Percentiles rank a stretch among this genome's conserved stretches.
Evolutionary conservation across 2,329 filamentous ascomycete species (phyloP).

Genomic region (Orbilia oligospora): DNA sequence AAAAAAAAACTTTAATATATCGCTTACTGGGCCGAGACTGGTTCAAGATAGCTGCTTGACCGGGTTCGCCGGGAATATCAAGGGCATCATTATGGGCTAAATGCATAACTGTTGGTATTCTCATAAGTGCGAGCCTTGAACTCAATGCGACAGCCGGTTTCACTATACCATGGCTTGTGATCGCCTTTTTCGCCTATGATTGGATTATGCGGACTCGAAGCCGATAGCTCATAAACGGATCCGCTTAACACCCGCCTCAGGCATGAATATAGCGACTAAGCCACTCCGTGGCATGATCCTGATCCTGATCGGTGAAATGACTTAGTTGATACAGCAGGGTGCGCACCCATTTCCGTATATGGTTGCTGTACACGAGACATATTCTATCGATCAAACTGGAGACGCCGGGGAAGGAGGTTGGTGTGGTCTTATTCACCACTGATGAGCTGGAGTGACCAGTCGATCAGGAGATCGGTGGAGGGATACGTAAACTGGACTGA

Average conservation of each 20-base stretch:
- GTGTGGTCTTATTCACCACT: not conserved
- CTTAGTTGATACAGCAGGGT: slow-evolving; percentile 30
- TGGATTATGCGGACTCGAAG: slow-evolving; percentile 21
- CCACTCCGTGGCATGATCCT: slow-evolving; percentile 46
- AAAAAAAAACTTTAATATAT: not conserved
- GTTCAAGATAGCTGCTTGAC: not conserved
- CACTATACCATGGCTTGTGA: slow-evolving; percentile 17
- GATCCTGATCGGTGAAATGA: slow-evolving; percentile 36
- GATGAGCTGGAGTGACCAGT: slow-evolving; percentile 7
- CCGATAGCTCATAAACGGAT: slow-evolving; percentile 9
- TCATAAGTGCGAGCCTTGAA: not conserved
- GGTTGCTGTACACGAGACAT: slow-evolving; percentile 47
- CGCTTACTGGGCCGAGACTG: not conserved
- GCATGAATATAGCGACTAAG: slow-evolving; percentile 32
- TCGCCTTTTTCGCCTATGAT: slow-evolving; percentile 34
- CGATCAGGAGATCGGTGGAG: slow-evolving; percentile 24
- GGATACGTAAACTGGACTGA: slow-evolving; percentile 15
- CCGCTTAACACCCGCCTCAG: slow-evolving; percentile 31
- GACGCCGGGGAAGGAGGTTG: slow-evolving; percentile 18
- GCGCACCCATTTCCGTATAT: slow-evolving; percentile 23
- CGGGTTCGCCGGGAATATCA: not conserved
- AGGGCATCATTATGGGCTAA: not conserved
- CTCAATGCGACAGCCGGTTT: slow-evolving; percentile 35
- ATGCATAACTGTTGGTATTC: not conserved
- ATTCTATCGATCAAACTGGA: slow-evolving; percentile 2